Base-by-base conservation (phyloP, 352 stramenopile genomes). In the Globisporangium cylindrosporum region DNA sequence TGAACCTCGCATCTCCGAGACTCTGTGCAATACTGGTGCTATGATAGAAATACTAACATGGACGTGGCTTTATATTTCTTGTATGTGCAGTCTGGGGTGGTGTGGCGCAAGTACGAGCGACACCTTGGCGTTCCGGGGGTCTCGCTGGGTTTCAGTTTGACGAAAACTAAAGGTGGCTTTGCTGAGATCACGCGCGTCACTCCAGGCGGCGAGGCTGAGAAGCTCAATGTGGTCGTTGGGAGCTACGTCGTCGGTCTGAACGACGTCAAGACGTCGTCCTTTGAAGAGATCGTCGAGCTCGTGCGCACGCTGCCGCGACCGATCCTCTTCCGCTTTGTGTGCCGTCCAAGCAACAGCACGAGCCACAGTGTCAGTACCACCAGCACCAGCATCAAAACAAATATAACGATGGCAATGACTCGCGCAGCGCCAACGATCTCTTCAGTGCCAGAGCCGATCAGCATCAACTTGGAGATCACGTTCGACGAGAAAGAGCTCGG, bases 211-310 rank as follows among this genome's bases (percentile, higher is more conserved):
- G 77, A 79, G 34, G 86, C 88, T 1, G 84, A 93, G 55, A 53
- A 66, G 59, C 72, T 83, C 18, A 76, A 82, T 43, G 84, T 95
- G 32, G 72, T 91, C 1, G 77, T 94, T 4, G 88, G 86, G 14
- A 93, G 86, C 67, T 90, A 84, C 58, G 74, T 95, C 36, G 80
- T 95, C 15, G 86, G 81, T 9, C 65, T 95, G 41, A 84, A 92
- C 69, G 74, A 70, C 38, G 62, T 78, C 36, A 81, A 80, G 29
- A 90, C 79, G 53, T 74, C 86, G 8, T 74, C 75, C 29, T 95
- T 92, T 65, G 82, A 95, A 48, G 82, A 91, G 48, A 74, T 95
- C 46, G 86, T 95, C 51, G 68, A 76, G 6, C 74, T 85, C 59
- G 80, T 95, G 34, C 73, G 76, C 65, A 75, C 68, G 2, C 56